phyloP scores from a whole-genome alignment of 371 early-diverging fungal species.

The Sporodiniella umbellata region DNA sequence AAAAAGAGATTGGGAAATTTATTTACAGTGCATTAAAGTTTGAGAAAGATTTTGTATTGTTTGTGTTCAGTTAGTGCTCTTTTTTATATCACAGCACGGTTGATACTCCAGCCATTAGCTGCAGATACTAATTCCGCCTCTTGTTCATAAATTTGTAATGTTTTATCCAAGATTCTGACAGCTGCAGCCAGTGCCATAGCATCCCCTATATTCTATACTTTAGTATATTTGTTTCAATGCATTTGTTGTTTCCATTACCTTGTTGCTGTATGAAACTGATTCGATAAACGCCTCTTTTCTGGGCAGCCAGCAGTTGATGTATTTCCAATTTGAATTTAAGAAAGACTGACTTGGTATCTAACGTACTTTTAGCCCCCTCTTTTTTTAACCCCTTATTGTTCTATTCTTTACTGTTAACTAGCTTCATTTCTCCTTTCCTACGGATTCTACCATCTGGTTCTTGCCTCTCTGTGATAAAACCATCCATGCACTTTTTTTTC shows the following conservation, averaged over 20 bases:
- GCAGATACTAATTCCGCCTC: constrained; percentile 34
- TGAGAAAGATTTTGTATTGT: not conserved
- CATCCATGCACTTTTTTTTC: constrained; percentile 39
- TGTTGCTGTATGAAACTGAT: constrained; percentile 47
- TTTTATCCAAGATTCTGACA: constrained; percentile 33
- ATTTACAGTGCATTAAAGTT: too few species aligned
- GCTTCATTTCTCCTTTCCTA: constrained; percentile 39
- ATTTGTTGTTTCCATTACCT: constrained; percentile 16
- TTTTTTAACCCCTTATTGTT: too few species aligned
- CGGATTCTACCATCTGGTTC: constrained; percentile 37
- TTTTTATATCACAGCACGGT: constrained; percentile 3
- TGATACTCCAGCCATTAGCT: constrained; percentile 29
- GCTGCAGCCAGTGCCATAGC: constrained; percentile 40
- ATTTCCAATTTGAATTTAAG: constrained; percentile 39
- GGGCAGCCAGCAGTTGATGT: constrained; percentile 13
- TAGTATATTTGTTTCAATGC: not conserved
- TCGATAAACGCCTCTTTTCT: constrained; percentile 25
- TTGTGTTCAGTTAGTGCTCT: too few species aligned
- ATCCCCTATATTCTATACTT: constrained; percentile 22
- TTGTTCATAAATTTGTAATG: constrained; percentile 37
- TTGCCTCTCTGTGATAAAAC: constrained; percentile 32
- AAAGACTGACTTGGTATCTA: constrained; percentile 28
- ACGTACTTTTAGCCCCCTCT: too few species aligned
- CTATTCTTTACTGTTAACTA: constrained; percentile 30
- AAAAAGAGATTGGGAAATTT: too few species aligned